These are phyloP conservation scores for Corinectria fuckeliana DNA, from an alignment of 2,329 filamentous ascomycete genomes.

Conservation along the genomic window DNA sequence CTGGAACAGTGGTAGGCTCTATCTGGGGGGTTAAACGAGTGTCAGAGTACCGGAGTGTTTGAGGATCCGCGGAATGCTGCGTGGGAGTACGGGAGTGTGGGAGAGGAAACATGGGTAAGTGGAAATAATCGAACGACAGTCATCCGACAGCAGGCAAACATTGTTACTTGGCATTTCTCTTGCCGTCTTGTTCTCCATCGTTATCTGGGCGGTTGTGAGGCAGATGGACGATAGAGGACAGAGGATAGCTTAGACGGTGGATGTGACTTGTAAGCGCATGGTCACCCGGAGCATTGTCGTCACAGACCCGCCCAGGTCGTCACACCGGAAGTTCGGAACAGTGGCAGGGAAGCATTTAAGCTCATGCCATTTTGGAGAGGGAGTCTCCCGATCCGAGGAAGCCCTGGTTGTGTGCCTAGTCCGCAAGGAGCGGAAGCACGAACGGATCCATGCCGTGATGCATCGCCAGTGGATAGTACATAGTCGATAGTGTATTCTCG, in stretches of 20 bases:
- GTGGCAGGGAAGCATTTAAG: slow-evolving; percentile 5
- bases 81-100: neutral
- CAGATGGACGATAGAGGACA: no score
- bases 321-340: slow-evolving; percentile 14
- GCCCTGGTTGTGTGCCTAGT: neutral
- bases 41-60: neutral
- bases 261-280: slow-evolving; percentile 3
- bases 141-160: neutral
- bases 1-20: neutral
- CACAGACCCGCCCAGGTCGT: neutral
- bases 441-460: neutral
- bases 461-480: no score
- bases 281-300: neutral
- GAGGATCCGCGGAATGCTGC: neutral
- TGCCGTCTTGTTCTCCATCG: no score
- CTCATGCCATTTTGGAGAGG: slow-evolving; percentile 18
- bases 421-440: neutral
- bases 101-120: neutral
- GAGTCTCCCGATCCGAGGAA: slow-evolving; percentile 11
- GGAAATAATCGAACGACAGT: slow-evolving; percentile 9
- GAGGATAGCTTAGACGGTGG: neutral
- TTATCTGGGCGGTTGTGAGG: neutral
- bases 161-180: neutral
- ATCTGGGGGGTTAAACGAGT: neutral
- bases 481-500: no score